These are phyloP conservation scores for Microsporum canis DNA, from an alignment of 2,329 filamentous ascomycete species.

Conservation along the genomic window DNA sequence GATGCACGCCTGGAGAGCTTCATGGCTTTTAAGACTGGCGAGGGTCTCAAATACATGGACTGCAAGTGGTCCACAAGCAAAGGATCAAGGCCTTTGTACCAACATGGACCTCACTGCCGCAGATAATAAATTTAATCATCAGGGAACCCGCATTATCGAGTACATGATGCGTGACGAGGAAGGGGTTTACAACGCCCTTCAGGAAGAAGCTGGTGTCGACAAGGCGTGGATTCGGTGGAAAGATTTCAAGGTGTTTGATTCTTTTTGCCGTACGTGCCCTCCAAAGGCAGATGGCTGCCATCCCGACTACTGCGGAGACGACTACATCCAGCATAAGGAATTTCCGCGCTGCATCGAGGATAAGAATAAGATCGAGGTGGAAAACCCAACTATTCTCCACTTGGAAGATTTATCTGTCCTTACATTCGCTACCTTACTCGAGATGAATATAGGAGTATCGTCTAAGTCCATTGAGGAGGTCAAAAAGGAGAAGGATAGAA, in stretches of 20 bases:
- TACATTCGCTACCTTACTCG: neutral
- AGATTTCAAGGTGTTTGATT: neutral
- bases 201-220: neutral
- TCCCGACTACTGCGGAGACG: no score
- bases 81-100: neutral
- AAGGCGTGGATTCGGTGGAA: neutral
- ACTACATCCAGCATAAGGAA: neutral
- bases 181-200: neutral
- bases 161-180: constrained; percentile 3
- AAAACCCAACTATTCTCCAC: neutral
- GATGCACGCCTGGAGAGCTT: neutral
- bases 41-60: constrained; percentile 6
- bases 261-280: neutral
- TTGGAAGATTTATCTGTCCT: neutral
- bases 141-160: neutral
- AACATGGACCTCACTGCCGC: neutral
- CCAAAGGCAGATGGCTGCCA: no score
- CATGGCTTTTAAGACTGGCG: neutral
- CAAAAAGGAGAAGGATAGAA: neutral
- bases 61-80: neutral
- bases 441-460: neutral
- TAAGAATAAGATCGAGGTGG: neutral
- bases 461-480: constrained; percentile 1
- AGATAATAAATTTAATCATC: neutral
- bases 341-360: neutral